A percentile compares a stretch with the other conserved stretches of the same genome.
These are phyloP conservation scores for Marasmius sp. DNA, from an alignment of 1,284 basidiomycete species.

Conservation along the genomic window DNA sequence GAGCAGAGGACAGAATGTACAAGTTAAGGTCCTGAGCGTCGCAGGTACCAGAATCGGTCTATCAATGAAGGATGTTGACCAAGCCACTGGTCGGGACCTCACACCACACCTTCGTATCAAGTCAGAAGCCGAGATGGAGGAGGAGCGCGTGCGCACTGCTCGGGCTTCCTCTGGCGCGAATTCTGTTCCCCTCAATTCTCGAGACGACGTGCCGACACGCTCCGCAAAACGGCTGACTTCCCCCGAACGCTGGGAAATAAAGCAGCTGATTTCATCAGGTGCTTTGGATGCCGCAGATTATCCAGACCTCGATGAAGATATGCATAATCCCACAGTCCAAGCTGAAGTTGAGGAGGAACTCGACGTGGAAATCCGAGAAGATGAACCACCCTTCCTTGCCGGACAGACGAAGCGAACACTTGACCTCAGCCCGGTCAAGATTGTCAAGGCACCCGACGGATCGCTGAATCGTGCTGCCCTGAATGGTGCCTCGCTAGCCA, in stretches of 20 bases:
- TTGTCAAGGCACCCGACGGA: slow-evolving; percentile 93
- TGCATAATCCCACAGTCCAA: slow-evolving; percentile 72
- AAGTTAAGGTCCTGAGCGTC: slow-evolving; percentile 95
- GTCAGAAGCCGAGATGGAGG: slow-evolving; percentile 88
- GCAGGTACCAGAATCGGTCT: slow-evolving; percentile 81
- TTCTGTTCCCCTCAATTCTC: slow-evolving; percentile 60
- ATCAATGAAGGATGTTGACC: slow-evolving; percentile 98
- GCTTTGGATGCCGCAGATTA: slow-evolving; percentile 92
- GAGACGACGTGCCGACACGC: slow-evolving; percentile 55
- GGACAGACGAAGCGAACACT: slow-evolving; percentile 96
- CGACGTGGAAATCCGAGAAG: slow-evolving; percentile 96
- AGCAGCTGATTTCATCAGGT: slow-evolving; percentile 96
- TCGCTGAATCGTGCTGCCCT: slow-evolving; percentile 95
- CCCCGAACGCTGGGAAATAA: slow-evolving; percentile 99
- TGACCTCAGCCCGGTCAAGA: slow-evolving; percentile 96
- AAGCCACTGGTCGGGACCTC: slow-evolving; percentile 85
- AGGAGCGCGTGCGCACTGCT: slow-evolving; percentile 66
- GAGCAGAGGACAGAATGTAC: slow-evolving; percentile 82
- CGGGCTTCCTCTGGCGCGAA: slow-evolving; percentile 69
- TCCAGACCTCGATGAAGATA: slow-evolving; percentile 93
- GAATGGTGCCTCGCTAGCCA: slow-evolving; percentile 89
- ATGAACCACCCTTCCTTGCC: slow-evolving; percentile 94
- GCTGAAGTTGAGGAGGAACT: slow-evolving; percentile 93
- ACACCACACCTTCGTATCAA: slow-evolving; percentile 93
- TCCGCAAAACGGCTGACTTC: slow-evolving; percentile 92